These are phyloP conservation scores for Cladophialophora exuberans DNA, from an alignment of 2,329 filamentous ascomycete species.

Conservation along the genomic window DNA sequence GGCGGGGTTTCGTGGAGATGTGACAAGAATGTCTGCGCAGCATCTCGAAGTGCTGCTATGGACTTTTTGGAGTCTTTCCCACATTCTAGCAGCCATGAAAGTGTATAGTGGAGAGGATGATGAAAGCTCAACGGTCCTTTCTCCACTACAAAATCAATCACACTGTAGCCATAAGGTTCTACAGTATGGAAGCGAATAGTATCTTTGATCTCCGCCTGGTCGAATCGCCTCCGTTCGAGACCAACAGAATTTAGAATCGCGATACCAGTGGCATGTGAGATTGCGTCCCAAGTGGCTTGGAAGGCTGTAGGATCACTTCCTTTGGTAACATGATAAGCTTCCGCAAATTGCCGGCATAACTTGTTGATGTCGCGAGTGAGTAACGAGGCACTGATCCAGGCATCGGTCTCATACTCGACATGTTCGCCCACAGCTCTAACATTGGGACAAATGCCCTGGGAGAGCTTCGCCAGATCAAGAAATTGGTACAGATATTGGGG, in stretches of 20 bases:
- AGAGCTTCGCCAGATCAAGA: slow-evolving; percentile 90
- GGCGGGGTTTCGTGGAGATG: slow-evolving; percentile 27
- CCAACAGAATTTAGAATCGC: slow-evolving; percentile 90
- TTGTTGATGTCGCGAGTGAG: slow-evolving; percentile 95
- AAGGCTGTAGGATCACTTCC: slow-evolving; percentile 17
- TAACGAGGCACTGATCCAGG: slow-evolving; percentile 94
- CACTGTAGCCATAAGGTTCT: slow-evolving; percentile 47
- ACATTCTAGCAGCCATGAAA: slow-evolving; percentile 94
- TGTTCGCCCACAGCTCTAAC: slow-evolving; percentile 90
- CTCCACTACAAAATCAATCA: slow-evolving; percentile 87
- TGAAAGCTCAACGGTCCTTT: slow-evolving; percentile 95
- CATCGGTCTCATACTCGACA: slow-evolving; percentile 96
- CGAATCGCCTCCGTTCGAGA: slow-evolving; percentile 82
- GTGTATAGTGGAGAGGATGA: slow-evolving; percentile 90
- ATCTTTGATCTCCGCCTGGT: slow-evolving; percentile 83
- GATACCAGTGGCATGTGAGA: slow-evolving; percentile 69
- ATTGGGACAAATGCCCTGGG: slow-evolving; percentile 97
- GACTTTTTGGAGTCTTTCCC: slow-evolving; percentile 57
- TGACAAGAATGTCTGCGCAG: slow-evolving; percentile 63
- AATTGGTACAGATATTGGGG: slow-evolving; percentile 91
- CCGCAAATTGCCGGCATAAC: slow-evolving; percentile 83
- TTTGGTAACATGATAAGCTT: slow-evolving; percentile 65
- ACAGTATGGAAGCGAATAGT: slow-evolving; percentile 81
- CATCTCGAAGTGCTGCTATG: slow-evolving; percentile 67
- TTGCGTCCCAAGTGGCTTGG: slow-evolving; percentile 61